These are phyloP conservation scores for Syzygium malaccense DNA, from an alignment of 441 rosid genomes.

Conservation along the genomic window DNA sequence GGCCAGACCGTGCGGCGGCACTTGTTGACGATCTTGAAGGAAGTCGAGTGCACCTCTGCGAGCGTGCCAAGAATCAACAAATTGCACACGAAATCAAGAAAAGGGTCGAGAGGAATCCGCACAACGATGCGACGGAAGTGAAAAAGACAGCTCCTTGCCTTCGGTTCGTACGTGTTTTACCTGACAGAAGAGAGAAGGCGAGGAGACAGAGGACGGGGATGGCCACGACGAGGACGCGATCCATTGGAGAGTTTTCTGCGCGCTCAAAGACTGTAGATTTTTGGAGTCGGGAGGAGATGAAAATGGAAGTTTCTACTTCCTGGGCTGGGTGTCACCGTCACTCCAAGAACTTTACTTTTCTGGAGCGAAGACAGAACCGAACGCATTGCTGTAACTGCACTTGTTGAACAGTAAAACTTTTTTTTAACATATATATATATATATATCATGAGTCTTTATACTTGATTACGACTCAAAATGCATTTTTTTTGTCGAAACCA, in stretches of 20 bases:
- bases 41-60: slow-evolving; percentile 36
- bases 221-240: slow-evolving; percentile 11
- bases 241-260: slow-evolving; percentile 15
- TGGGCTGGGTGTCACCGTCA: not conserved
- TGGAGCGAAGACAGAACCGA: not conserved
- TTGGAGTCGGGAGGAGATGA: not conserved
- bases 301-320: not conserved
- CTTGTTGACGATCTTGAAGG: slow-evolving; percentile 68
- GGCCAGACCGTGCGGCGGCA: slow-evolving; percentile 84
- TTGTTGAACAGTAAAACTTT: not conserved
- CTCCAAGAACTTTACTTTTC: not conserved
- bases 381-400: not conserved
- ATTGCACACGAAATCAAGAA: not conserved
- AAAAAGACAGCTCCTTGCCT: not conserved
- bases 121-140: not conserved
- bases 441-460: not conserved
- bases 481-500: not conserved
- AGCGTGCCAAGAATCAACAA: not conserved
- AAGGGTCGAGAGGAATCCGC: not conserved
- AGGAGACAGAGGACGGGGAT: slow-evolving; percentile 1
- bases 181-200: slow-evolving; percentile 21
- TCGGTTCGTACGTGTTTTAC: slow-evolving; percentile 3
- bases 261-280: not conserved
- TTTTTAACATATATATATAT: not conserved
- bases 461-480: not conserved